These are phyloP conservation scores for Ceratonia siliqua DNA, from an alignment of 306 rosid species.

Conservation along the genomic window DNA sequence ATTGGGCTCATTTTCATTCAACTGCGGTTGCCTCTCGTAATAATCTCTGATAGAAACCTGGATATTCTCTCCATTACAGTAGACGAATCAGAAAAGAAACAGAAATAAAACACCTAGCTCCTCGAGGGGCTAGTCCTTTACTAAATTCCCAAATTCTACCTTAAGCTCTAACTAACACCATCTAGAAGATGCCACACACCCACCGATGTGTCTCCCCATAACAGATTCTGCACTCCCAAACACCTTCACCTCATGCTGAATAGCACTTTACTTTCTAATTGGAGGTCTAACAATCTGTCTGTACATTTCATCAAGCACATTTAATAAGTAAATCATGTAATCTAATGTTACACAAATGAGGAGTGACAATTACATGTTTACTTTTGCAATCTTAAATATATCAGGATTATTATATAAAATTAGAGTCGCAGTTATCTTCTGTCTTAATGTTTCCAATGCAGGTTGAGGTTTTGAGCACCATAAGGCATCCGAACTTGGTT, in stretches of 20 bases:
- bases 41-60: no score
- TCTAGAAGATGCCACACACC: no score
- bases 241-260: no score
- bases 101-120: no score
- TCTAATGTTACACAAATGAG: background rate
- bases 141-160: no score
- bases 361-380: background rate
- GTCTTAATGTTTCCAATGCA: conserved; percentile 30
- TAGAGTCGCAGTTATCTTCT: background rate
- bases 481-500: conserved; percentile 82
- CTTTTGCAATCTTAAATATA: background rate
- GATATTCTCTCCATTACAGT: no score
- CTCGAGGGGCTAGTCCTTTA: no score
- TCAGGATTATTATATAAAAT: background rate
- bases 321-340: background rate
- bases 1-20: background rate
- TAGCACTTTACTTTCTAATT: no score
- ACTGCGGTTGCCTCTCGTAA: background rate
- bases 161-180: no score
- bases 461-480: conserved; percentile 68
- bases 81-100: no score
- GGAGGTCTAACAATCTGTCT: background rate
- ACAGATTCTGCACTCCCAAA: no score
- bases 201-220: no score
- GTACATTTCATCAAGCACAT: background rate